Percentiles rank a stretch among this genome's conserved stretches.
phyloP scores from a whole-genome alignment of 208 protist species.

The Trypanosoma caninum region DNA sequence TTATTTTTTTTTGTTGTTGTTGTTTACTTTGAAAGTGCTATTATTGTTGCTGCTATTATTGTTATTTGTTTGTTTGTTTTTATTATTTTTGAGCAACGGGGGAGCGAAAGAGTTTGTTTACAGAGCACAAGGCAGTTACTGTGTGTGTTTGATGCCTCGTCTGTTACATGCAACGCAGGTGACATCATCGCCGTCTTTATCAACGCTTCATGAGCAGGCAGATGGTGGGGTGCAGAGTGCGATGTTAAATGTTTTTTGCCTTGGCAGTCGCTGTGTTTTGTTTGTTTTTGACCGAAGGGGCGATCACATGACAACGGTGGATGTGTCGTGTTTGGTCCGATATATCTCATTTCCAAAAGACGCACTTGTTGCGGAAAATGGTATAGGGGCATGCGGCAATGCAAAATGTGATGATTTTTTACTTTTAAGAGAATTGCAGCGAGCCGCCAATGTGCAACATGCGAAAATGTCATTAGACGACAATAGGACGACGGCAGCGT shows the following conservation, averaged over 20 bases:
- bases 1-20: conserved; percentile 10
- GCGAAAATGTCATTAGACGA: neutral
- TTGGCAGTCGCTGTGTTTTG: conserved; percentile 5
- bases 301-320: neutral
- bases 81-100: no score
- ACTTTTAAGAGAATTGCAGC: conserved; percentile 20
- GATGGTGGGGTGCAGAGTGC: neutral
- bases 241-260: conserved; percentile 14
- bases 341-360: conserved; percentile 13
- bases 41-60: neutral
- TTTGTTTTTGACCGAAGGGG: neutral
- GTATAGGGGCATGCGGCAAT: neutral
- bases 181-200: neutral
- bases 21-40: conserved; percentile 13
- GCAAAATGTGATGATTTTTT: neutral
- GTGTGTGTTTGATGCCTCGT: conserved; percentile 5
- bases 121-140: no score
- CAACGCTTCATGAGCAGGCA: neutral
- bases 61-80: neutral
- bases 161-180: conserved; percentile 1
- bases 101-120: no score
- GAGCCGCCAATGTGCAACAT: neutral
- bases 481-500: neutral
- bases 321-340: neutral
- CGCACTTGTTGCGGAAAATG: no score